phyloP scores from a whole-genome alignment of 2,329 filamentous ascomycete genomes.

The Phoma sp. region DNA sequence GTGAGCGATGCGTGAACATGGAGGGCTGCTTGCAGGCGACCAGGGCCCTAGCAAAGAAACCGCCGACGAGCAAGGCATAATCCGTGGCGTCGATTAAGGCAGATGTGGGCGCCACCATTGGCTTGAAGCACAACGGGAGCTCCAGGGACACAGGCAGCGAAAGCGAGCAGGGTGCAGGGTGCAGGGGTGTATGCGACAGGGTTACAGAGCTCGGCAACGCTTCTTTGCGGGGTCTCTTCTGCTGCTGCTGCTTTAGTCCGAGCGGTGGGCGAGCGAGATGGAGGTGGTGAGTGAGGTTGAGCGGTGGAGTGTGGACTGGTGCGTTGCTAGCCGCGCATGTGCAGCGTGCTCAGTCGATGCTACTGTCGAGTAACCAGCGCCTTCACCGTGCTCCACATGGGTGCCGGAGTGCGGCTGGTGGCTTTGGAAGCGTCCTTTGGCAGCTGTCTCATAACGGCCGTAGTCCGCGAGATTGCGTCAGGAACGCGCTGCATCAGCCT shows the following conservation, averaged over 20 bases:
- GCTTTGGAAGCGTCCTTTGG: constrained; percentile 34
- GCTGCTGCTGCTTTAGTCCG: constrained; percentile 37
- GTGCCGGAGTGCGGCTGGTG: constrained; percentile 32
- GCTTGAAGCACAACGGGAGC: constrained; percentile 47
- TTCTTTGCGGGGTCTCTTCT: constrained; percentile 50
- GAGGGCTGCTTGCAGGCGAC: constrained; percentile 44
- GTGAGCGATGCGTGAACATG: constrained; percentile 46
- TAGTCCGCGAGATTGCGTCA: constrained; percentile 50
- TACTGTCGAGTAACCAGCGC: constrained; percentile 39
- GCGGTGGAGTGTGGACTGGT: constrained; percentile 19
- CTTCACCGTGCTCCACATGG: constrained; percentile 25
- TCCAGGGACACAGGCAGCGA: constrained; percentile 45
- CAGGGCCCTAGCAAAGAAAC: constrained; percentile 47
- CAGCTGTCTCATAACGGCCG: constrained; percentile 46
- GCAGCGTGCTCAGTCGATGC: constrained; percentile 32
- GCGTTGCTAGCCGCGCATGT: constrained; percentile 30
- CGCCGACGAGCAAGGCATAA: constrained; percentile 49
- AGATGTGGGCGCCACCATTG: constrained; percentile 46
- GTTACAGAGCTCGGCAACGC: constrained; percentile 48
- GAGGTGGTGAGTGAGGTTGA: constrained; percentile 23
- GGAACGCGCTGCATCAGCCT: constrained; percentile 51
- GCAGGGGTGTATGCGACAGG: constrained; percentile 26
- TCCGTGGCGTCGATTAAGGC: constrained; percentile 47
- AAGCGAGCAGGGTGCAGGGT: constrained; percentile 30
- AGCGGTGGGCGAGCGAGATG: constrained; percentile 26